Conservation (phyloP, 495 filamentous ascomycete genomes). For the Amorphotheca resinae region DNA sequence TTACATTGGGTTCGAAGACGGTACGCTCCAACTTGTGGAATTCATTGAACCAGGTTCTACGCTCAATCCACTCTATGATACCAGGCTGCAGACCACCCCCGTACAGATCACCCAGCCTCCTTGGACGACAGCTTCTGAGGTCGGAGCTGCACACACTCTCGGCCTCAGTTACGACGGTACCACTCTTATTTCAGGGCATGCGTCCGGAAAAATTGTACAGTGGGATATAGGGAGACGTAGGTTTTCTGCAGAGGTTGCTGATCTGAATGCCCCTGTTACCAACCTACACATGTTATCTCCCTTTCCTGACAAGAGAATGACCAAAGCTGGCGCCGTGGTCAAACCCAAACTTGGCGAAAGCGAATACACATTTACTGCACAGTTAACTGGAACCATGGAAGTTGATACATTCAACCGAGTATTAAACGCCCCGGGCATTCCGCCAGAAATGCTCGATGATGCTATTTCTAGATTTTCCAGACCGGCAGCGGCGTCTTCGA, state of each 20-base stretch:
- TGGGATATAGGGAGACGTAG: constrained; percentile 67
- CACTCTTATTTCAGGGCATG: constrained; percentile 66
- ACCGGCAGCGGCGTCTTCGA: constrained; percentile 17
- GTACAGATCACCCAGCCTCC: constrained; percentile 43
- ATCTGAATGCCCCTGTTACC: constrained; percentile 64
- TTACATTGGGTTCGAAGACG: constrained; percentile 74
- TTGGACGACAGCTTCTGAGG: constrained; percentile 50
- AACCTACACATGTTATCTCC: constrained; percentile 61
- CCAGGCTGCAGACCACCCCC: constrained; percentile 39
- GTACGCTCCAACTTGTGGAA: constrained; percentile 68
- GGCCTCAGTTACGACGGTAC: constrained; percentile 73
- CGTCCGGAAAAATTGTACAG: constrained; percentile 58
- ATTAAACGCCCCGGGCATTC: constrained; percentile 10
- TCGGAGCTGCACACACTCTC: constrained; percentile 49
- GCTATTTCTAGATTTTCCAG: constrained; percentile 26
- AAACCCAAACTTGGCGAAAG: constrained; percentile 59
- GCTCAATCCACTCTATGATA: constrained; percentile 42
- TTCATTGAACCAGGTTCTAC: constrained; percentile 44
- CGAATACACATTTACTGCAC: constrained; percentile 56
- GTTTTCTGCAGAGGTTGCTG: constrained; percentile 47
- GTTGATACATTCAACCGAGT: constrained; percentile 6
- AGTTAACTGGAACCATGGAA: constrained; percentile 36
- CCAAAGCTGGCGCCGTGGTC: constrained; percentile 47
- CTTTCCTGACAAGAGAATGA: constrained; percentile 33
- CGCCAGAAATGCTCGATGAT: constrained; percentile 23